Percentiles rank a stretch among this genome's conserved stretches.
Evolutionary conservation across 257 asterid genomes (phyloP).

Genomic region (Galeopsis tetrahit): DNA sequence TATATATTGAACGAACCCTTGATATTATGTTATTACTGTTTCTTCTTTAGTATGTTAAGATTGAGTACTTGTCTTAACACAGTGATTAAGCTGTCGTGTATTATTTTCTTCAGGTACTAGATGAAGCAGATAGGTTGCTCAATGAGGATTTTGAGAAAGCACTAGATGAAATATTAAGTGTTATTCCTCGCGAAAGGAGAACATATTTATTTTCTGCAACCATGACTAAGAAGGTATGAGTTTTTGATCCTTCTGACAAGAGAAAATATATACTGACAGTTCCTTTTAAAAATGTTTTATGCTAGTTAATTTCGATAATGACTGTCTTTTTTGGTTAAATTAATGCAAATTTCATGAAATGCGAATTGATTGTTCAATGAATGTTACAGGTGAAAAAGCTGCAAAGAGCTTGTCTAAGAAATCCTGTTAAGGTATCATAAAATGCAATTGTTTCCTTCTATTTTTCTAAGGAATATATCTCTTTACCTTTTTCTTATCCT

Average conservation of each 20-base stretch:
- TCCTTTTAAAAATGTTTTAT: not conserved
- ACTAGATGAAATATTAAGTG: constrained; percentile 70
- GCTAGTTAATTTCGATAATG: not conserved
- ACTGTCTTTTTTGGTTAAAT: not conserved
- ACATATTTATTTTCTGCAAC: constrained; percentile 96
- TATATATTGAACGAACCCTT: constrained; percentile 6
- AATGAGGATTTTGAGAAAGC: constrained; percentile 90
- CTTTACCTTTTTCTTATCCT: constrained; percentile 1
- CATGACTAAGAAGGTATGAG: constrained; percentile 85
- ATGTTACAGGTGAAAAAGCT: constrained; percentile 79
- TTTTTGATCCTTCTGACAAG: not conserved
- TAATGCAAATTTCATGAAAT: constrained; percentile 6
- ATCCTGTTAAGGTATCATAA: constrained; percentile 79
- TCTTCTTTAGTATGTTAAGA: constrained; percentile 3
- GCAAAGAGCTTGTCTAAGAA: constrained; percentile 89
- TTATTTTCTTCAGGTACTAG: constrained; percentile 65
- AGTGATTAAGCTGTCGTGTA: constrained; percentile 6
- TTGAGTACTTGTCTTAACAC: not conserved
- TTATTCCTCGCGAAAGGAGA: constrained; percentile 82
- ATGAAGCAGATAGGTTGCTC: constrained; percentile 92
- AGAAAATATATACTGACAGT: not conserved
- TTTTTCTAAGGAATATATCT: not conserved
- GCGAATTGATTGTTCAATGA: constrained; percentile 5
- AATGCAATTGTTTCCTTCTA: constrained; percentile 9
- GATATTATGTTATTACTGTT: not conserved